Evolutionary conservation across 2,329 filamentous ascomycete species (phyloP), one percentile per base, ranked within the genome.

Genomic region (Ophiostoma ulmi): DNA sequence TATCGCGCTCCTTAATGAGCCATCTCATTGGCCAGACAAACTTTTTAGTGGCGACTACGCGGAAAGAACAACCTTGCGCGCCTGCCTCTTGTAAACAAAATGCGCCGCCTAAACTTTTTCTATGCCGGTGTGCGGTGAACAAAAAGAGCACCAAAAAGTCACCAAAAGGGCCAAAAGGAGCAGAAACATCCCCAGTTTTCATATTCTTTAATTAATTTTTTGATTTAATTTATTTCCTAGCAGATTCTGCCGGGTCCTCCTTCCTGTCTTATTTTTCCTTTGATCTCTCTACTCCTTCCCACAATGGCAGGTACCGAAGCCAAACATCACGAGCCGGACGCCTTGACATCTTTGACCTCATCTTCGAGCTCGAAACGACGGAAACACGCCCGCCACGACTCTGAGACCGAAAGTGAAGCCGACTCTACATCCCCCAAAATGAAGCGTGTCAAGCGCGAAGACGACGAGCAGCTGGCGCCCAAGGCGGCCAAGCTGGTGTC

Each of bases 391-490:
- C 11, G 35, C 66, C 52, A 38, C 52, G 67, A 69, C 69, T 39
- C 68, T 35, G 55, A 70, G 20, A 14, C 65, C 68, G 80, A 80
- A 35, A 70, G 76, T 66, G 80, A 76, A 31, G 5, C 69, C 36
- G 26, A 39, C 64, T 22, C 38, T n/a, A 8, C 39, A 41, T 73
- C 71, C 22, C 76, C 77, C 35, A 76, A 77, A 41, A 76, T 76
- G 67, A 79, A 79, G 75, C 75, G 78, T 35, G 72, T 75, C 58
- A 79, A 77, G 73, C 70, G 70, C 13, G 72, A 74, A 31, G 66
- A 68, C 66, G 72, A 68, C 69, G 72, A 73, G 58, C 68, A 52
- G 52, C 48, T 66, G n/a, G 69, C 70, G 63, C 70, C 69, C n/a
- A 73, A 72, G 70, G 64, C 61, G 61, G 26, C 22, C 44, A 72